Conservation (phyloP, 192 early-diverging fungal species). For the Coemansia sp. region DNA sequence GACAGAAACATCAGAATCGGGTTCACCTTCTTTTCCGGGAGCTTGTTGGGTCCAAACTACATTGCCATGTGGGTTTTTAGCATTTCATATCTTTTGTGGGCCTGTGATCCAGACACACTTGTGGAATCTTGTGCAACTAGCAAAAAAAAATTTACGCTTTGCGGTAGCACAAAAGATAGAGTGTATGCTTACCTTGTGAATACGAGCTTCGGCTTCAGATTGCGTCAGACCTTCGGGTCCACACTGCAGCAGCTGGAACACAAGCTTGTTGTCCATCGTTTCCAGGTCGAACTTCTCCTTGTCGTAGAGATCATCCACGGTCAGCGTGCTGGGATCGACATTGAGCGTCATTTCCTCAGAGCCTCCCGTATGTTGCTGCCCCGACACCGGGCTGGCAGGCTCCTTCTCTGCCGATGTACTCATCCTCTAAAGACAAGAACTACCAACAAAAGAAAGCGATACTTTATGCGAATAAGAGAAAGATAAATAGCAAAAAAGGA, state of each 20-base stretch:
- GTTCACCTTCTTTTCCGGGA: constrained; percentile 75
- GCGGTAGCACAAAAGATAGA: no score
- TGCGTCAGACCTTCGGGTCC: constrained; percentile 62
- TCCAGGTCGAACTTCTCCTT: constrained; percentile 78
- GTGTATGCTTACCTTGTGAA: constrained; percentile 53
- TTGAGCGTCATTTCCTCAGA: constrained; percentile 51
- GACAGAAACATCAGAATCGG: constrained; percentile 82
- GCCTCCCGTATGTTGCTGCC: constrained; percentile 4
- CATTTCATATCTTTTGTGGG: no score
- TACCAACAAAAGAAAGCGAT: neutral
- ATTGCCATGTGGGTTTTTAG: neutral
- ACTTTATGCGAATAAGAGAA: constrained; percentile 1
- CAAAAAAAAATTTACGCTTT: no score
- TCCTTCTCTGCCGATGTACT: constrained; percentile 40
- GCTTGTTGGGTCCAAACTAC: constrained; percentile 69
- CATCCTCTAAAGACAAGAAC: constrained; percentile 11
- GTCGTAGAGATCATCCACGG: constrained; percentile 72
- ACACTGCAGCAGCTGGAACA: constrained; percentile 68
- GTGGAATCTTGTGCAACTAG: no score
- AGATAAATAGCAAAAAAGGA: neutral
- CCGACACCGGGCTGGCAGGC: constrained; percentile 19
- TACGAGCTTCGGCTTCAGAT: constrained; percentile 60
- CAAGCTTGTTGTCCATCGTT: constrained; percentile 71
- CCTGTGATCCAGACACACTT: no score
- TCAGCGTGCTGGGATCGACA: constrained; percentile 60